phyloP scores from a whole-genome alignment of 129 eudicot genomes.

The Dittrichia graveolens region DNA sequence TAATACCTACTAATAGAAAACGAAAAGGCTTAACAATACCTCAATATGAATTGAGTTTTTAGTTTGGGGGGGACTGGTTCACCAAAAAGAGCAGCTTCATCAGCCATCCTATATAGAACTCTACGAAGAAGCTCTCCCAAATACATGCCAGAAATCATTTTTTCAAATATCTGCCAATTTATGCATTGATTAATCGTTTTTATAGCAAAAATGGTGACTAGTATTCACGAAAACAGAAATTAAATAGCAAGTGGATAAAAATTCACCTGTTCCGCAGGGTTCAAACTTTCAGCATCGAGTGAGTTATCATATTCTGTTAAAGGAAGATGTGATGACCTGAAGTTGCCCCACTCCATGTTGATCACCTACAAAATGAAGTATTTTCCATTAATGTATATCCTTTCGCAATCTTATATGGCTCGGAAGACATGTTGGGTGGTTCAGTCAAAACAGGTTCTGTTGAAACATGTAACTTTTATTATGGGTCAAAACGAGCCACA shows the following conservation, averaged over 20 bases:
- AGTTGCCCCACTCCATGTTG: constrained; percentile 99
- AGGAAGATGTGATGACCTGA: constrained; percentile 84
- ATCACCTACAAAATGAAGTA: constrained; percentile 55
- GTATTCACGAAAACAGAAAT: neutral
- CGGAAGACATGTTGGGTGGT: neutral
- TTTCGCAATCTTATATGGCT: too few species aligned
- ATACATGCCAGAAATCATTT: constrained; percentile 90
- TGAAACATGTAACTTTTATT: too few species aligned
- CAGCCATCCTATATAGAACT: constrained; percentile 66
- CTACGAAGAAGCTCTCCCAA: constrained; percentile 89
- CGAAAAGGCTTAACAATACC: constrained; percentile 43
- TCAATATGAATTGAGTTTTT: constrained; percentile 60
- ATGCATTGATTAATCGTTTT: neutral
- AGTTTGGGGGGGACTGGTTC: constrained; percentile 76
- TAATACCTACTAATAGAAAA: neutral
- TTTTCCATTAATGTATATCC: neutral
- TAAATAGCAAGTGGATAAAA: neutral
- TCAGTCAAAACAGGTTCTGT: neutral
- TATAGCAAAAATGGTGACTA: too few species aligned
- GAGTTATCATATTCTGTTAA: constrained; percentile 76
- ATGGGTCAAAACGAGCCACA: too few species aligned
- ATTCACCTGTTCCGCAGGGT: constrained; percentile 88
- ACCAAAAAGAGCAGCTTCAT: constrained; percentile 85
- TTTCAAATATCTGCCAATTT: constrained; percentile 63
- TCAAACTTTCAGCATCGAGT: constrained; percentile 75